A percentile compares a stretch with the other conserved stretches of the same genome.
Conservation (phyloP, 768 basidiomycete species). For the Phaeolepiota aurea region DNA sequence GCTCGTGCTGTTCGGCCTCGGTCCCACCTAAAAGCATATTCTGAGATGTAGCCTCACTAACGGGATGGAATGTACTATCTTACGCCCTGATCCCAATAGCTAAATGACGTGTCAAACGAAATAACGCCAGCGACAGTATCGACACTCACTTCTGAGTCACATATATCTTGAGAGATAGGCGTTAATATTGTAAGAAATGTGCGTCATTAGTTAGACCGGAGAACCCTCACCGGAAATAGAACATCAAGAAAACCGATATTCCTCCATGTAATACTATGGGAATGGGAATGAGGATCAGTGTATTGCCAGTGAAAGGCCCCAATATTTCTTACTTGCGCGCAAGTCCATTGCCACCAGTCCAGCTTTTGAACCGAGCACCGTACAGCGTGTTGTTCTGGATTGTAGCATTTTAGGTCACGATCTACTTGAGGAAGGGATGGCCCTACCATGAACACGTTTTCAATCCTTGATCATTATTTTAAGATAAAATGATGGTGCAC, state of each 20-base stretch:
- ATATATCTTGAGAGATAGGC: slow-evolving; percentile 34
- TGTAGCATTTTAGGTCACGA: background rate
- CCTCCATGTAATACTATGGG: slow-evolving; percentile 44
- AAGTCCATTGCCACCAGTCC: slow-evolving; percentile 53
- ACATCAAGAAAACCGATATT: slow-evolving; percentile 46
- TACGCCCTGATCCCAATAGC: slow-evolving; percentile 58
- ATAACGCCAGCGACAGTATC: background rate
- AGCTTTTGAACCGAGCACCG: slow-evolving; percentile 61
- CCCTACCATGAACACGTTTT: slow-evolving; percentile 35
- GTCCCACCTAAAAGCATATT: slow-evolving; percentile 22
- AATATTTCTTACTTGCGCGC: slow-evolving; percentile 37
- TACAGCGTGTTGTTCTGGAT: slow-evolving; percentile 41
- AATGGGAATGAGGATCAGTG: background rate
- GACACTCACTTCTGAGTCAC: slow-evolving; percentile 51
- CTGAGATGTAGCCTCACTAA: background rate
- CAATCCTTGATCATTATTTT: slow-evolving; percentile 34
- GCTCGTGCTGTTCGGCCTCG: slow-evolving; percentile 32
- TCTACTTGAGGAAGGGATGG: background rate
- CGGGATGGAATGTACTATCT: slow-evolving; percentile 1
- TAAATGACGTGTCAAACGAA: slow-evolving; percentile 11
- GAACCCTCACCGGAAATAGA: slow-evolving; percentile 39
- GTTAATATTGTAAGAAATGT: no score
- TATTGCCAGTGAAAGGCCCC: background rate
- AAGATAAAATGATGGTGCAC: background rate
- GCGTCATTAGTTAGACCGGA: background rate